Conservation (phyloP, 306 rosid species). For the Quillaja saponaria region DNA sequence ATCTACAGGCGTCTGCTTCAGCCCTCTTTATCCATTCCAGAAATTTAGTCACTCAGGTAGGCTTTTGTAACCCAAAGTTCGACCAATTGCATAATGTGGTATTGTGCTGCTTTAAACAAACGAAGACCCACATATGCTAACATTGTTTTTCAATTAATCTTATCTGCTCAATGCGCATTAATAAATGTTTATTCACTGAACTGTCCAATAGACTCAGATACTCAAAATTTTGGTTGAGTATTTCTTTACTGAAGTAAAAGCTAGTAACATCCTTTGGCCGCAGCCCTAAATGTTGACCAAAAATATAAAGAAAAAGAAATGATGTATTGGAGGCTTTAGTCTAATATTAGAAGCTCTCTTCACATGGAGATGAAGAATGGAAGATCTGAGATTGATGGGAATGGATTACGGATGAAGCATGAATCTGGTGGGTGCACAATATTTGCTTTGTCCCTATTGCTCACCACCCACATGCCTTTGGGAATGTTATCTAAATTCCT, state of each 20-base stretch:
- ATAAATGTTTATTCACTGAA: background rate
- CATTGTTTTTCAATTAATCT: conserved; percentile 1
- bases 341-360: background rate
- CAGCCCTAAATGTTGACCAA: conserved; percentile 32
- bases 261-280: conserved; percentile 22
- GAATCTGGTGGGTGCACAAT: conserved; percentile 37
- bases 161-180: background rate
- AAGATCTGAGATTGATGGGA: conserved; percentile 39
- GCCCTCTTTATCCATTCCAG: conserved; percentile 25
- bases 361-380: conserved; percentile 49
- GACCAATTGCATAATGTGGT: conserved; percentile 34
- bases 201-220: background rate
- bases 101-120: background rate
- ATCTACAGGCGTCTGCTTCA: conserved; percentile 9
- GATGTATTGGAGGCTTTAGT: conserved; percentile 14
- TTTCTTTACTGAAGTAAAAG: conserved; percentile 3
- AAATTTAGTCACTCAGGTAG: conserved; percentile 10
- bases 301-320: no score
- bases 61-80: conserved; percentile 32
- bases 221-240: conserved; percentile 1
- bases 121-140: background rate
- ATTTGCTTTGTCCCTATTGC: conserved; percentile 27
- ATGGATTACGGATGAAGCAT: conserved; percentile 27
- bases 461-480: conserved; percentile 23
- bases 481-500: conserved; percentile 11